Conservation (phyloP, 75 land plant genomes). For the Selaginella tamariscina region DNA sequence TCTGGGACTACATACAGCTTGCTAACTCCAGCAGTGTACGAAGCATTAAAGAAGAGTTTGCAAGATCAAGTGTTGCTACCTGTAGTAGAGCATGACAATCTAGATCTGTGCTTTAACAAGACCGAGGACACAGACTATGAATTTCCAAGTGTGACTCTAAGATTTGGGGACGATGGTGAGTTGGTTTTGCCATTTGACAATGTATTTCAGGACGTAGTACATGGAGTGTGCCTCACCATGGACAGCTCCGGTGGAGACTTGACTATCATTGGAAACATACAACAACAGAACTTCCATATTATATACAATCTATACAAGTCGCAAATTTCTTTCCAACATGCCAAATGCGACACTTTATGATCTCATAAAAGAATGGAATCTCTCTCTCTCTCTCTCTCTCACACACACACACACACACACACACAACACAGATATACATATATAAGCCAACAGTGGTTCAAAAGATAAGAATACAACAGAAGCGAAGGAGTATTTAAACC, state of each 20-base stretch:
- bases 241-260: neutral
- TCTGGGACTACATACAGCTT: neutral
- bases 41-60: neutral
- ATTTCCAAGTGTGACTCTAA: neutral
- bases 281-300: conserved; percentile 28
- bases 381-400: no score
- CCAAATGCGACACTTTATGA: no score
- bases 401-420: no score
- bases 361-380: no score
- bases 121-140: neutral
- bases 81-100: neutral
- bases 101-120: conserved; percentile 11
- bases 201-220: neutral
- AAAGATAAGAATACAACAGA: no score
- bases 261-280: conserved; percentile 21
- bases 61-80: neutral
- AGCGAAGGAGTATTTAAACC: no score
- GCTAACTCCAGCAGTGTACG: neutral
- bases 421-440: no score
- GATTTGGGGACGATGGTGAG: neutral
- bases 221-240: neutral
- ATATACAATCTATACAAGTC: conserved; percentile 10
- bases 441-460: no score
- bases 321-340: neutral
- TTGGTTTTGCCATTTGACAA: neutral